Base-by-base conservation (phyloP, 768 basidiomycete species). In the Lactifluus pinguis region DNA sequence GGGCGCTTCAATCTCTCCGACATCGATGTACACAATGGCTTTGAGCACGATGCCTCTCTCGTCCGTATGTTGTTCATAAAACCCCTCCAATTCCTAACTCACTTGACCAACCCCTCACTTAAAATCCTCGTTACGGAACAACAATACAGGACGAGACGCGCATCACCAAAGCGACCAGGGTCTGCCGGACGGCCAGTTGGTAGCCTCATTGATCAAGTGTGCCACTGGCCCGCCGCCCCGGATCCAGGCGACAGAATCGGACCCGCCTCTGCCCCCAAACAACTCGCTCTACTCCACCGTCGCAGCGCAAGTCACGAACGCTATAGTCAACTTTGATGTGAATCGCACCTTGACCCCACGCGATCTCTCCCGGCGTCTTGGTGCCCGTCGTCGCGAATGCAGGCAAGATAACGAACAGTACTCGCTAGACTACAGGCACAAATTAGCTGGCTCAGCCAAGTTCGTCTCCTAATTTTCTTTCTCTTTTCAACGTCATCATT, bases 361-460 rank as follows among this genome's bases (percentile, higher is more conserved):
- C 6, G 86, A 91, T 66, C 69, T 90, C 4, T 79, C 86, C 1
- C 77, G 75, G 29, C 77, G 79, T 61, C 76, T 79, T 7, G 73
- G 83, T 6, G 81, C 15, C 73, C 25, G 25, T 25, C 25, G 25
- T 25, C 25, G 2, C 2, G 25, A 25, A 25, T 25, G 25, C 25
- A 25, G 75, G 34, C 72, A 67, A 0, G 70, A 65, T 3, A 91
- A 92, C 69, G 76, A 78, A 0, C 77, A 83, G 19, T 90, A 80
- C 66, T 77, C 78, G 1, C 76, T 83, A 6, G 71, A 65, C 52
- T 66, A 71, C n/a, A 62, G 71, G 49, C 88, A 89, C 65, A 82
- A 79, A 68, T 70, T 81, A 34, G 87, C 90, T 69, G 83, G 83
- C 6, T 82, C 80, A 64, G 73, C 82, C 36, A 88, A 89, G 86